These are phyloP conservation scores for Panaeolus cyanescens DNA, from an alignment of 768 basidiomycete genomes.

Conservation along the genomic window DNA sequence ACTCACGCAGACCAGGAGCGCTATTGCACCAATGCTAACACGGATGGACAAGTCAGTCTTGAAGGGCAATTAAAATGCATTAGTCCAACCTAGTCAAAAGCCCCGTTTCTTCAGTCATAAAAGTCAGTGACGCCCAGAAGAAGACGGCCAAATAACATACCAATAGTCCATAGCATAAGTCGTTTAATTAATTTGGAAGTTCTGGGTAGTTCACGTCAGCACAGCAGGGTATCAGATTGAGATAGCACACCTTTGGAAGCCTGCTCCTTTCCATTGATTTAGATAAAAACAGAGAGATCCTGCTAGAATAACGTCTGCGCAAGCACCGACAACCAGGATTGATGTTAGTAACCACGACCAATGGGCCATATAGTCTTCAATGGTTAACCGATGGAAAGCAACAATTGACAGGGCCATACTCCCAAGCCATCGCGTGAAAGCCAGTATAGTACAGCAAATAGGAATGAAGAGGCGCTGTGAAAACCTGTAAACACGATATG, in stretches of 20 bases:
- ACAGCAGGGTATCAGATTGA: background rate
- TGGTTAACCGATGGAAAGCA: constrained; percentile 11
- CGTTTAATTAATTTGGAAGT: constrained; percentile 8
- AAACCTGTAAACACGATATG: constrained; percentile 21
- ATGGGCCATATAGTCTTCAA: constrained; percentile 12
- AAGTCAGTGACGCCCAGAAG: background rate
- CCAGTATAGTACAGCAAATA: constrained; percentile 12
- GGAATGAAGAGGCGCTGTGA: constrained; percentile 14
- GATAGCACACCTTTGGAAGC: constrained; percentile 8
- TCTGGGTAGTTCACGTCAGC: background rate
- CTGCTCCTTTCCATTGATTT: constrained; percentile 8
- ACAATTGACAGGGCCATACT: constrained; percentile 14
- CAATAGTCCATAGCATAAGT: constrained; percentile 15
- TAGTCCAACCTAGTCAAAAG: background rate
- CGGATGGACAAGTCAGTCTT: background rate
- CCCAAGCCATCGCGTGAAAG: constrained; percentile 15
- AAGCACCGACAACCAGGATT: constrained; percentile 18
- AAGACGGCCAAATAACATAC: constrained; percentile 1
- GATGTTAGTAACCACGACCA: constrained; percentile 20
- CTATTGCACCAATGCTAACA: background rate
- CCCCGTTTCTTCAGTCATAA: background rate
- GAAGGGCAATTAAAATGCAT: background rate
- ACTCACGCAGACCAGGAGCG: background rate
- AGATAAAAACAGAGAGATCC: constrained; percentile 20
- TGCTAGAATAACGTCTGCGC: constrained; percentile 18